Conservation (phyloP, 306 rosid genomes). For the Prunus campanulata region DNA sequence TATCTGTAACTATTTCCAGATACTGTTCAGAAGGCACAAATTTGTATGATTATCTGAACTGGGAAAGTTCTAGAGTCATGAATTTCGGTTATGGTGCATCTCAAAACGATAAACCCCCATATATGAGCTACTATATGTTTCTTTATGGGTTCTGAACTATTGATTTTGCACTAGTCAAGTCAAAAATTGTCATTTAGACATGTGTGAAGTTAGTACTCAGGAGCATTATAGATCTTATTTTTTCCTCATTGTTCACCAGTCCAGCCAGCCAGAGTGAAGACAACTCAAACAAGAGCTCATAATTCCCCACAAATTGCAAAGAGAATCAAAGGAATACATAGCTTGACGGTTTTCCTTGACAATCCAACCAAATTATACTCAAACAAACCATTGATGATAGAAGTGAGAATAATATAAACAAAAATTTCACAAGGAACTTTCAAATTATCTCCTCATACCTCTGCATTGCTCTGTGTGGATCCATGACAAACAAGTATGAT, state of each 20-base stretch:
- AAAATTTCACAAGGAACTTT: neutral
- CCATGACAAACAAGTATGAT: constrained; percentile 82
- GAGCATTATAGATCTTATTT: neutral
- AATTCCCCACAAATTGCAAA: constrained; percentile 16
- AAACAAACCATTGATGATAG: neutral
- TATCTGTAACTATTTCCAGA: neutral
- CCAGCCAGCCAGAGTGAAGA: neutral
- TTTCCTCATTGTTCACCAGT: neutral
- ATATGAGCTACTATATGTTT: neutral
- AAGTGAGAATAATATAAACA: neutral
- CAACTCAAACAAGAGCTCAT: constrained; percentile 1
- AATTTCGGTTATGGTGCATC: neutral
- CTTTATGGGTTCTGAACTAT: neutral
- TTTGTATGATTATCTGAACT: neutral
- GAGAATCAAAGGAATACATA: neutral
- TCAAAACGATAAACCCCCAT: neutral
- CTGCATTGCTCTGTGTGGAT: constrained; percentile 49
- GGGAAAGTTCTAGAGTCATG: neutral
- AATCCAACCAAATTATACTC: neutral
- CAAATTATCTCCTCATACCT: constrained; percentile 40
- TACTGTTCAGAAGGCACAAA: neutral
- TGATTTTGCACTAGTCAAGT: neutral
- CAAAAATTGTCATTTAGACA: neutral
- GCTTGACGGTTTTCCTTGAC: neutral
- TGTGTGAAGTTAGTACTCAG: too few relatives aligned